Evolutionary conservation across 129 eudicot genomes (phyloP).

Genomic region (Chrysanthemum lavandulifolium): DNA sequence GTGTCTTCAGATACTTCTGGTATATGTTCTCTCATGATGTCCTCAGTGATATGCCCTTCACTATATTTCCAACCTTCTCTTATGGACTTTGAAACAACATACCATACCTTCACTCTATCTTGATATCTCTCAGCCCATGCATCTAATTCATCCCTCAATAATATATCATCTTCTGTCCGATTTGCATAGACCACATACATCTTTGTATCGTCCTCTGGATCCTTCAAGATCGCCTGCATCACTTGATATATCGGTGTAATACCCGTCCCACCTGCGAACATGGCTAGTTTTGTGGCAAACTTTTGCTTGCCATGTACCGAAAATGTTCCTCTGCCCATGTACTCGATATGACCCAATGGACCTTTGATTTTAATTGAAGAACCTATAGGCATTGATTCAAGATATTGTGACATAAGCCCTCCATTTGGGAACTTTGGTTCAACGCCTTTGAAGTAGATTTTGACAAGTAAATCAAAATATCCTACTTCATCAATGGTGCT

Average conservation of each 20-base stretch:
- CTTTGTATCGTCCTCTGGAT: conserved; percentile 80
- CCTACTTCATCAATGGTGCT: conserved; percentile 67
- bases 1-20: conserved; percentile 52
- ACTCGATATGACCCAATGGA: conserved; percentile 95
- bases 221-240: conserved; percentile 85
- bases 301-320: conserved; percentile 65
- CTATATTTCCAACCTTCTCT: conserved; percentile 79
- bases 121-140: conserved; percentile 56
- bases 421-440: conserved; percentile 87
- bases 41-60: conserved; percentile 58
- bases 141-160: conserved; percentile 78
- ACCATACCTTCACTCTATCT: conserved; percentile 87
- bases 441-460: conserved; percentile 66
- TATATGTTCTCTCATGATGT: conserved; percentile 57
- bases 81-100: conserved; percentile 54
- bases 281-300: conserved; percentile 70
- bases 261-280: conserved; percentile 97
- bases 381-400: conserved; percentile 61
- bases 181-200: conserved; percentile 92
- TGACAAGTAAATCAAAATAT: conserved; percentile 77
- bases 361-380: conserved; percentile 66
- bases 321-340: conserved; percentile 72
- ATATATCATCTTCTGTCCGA: conserved; percentile 89
- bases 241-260: conserved; percentile 93
- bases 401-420: conserved; percentile 78